Conservation (phyloP, 1,284 basidiomycete genomes). For the Mycosarcoma mackinlayi region DNA sequence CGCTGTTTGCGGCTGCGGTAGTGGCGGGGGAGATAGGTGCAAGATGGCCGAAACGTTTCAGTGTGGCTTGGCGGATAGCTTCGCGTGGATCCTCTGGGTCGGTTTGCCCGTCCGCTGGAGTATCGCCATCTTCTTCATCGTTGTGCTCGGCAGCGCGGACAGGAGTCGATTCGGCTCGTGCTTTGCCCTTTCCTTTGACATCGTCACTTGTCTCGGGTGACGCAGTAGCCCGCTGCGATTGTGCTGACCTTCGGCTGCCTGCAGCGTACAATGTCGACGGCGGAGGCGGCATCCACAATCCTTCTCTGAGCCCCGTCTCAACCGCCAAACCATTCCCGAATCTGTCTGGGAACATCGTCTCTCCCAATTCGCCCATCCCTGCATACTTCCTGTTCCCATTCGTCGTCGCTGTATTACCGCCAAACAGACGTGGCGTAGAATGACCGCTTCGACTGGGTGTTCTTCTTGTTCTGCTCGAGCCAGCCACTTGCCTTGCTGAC, state of each 20-base stretch:
- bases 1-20: background rate
- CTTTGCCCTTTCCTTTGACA: slow-evolving; percentile 23
- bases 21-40: background rate
- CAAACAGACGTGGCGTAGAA: slow-evolving; percentile 13
- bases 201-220: background rate
- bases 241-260: slow-evolving; percentile 7
- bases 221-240: background rate
- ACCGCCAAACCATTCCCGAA: background rate
- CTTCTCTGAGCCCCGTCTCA: background rate
- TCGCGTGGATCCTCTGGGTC: slow-evolving; percentile 42
- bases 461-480: slow-evolving; percentile 3
- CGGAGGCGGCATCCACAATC: slow-evolving; percentile 50
- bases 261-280: slow-evolving; percentile 38
- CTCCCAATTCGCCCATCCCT: too few relatives aligned
- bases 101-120: background rate
- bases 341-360: too few relatives aligned
- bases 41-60: slow-evolving; percentile 24
- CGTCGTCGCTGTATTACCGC: background rate
- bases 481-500: slow-evolving; percentile 20
- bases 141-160: background rate
- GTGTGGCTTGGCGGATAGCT: slow-evolving; percentile 43
- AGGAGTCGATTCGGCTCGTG: background rate
- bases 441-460: slow-evolving; percentile 15
- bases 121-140: background rate
- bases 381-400: background rate